Percentiles rank a stretch among this genome's conserved stretches.
Evolutionary conservation across 2,329 filamentous ascomycete species (phyloP).

Genomic region (Aspergillus sp.): DNA sequence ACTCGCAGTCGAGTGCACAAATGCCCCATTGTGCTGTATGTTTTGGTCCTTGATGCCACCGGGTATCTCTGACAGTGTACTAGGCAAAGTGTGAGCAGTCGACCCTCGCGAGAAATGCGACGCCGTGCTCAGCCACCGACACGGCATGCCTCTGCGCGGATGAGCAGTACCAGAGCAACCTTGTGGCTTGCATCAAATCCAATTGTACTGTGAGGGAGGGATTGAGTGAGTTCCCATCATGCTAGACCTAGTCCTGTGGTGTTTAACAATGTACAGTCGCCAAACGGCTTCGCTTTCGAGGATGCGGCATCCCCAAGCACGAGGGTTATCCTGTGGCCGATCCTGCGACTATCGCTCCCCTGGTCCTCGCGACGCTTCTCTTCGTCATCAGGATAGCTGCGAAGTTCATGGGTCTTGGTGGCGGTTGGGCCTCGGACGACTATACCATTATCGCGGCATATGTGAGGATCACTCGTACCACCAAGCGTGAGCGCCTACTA

Average conservation of each 20-base stretch:
- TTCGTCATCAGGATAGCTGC: slow-evolving; percentile 1
- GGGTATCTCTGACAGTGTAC: not conserved
- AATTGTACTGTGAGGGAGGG: not conserved
- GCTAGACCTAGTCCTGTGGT: not conserved
- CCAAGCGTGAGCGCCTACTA: not conserved
- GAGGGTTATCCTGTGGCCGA: not conserved
- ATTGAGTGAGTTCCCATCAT: not conserved
- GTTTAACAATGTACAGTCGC: slow-evolving; percentile 1
- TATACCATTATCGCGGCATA: slow-evolving; percentile 3
- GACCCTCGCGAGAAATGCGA: not conserved
- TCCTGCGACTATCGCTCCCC: not conserved
- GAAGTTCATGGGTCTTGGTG: slow-evolving; percentile 3
- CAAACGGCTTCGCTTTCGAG: slow-evolving; percentile 1
- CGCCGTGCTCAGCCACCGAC: not conserved
- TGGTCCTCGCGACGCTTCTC: slow-evolving; percentile 1
- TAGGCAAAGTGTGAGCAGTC: not conserved
- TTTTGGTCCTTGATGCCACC: not conserved
- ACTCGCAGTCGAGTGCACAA: not conserved
- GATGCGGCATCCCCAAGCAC: slow-evolving; percentile 1
- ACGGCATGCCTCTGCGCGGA: slow-evolving; percentile 1
- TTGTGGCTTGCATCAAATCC: not conserved
- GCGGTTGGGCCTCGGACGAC: slow-evolving; percentile 2
- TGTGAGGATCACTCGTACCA: not conserved
- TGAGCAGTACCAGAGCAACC: not conserved
- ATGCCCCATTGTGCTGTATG: not conserved